Evolutionary conservation across 257 asterid genomes (phyloP), one percentile per base, ranked within the genome.

Genomic region (Mitragyna speciosa): DNA sequence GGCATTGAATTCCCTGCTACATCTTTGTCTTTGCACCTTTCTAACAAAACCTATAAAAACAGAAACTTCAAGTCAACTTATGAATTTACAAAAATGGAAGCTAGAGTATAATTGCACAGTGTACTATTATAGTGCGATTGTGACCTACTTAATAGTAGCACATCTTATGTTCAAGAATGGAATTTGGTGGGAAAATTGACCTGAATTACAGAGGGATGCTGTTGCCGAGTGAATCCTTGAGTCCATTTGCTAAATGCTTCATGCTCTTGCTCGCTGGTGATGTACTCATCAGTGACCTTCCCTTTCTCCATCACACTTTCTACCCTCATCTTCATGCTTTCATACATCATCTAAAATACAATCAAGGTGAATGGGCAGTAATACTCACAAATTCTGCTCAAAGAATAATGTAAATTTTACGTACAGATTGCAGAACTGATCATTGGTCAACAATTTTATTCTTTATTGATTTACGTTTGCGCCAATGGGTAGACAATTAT

Each of bases 191-290:
- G 59, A 10, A n/a, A 72, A 31, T 20, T 33, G 0, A 85, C 97
- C 92, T 90, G 91, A 82, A 91, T 79, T 20, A 93, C 26, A 3
- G 97, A 54, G 36, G 93, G 94, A 79, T 93, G 96, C 66, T 90
- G 68, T 45, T 86, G 83, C 14, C 82, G 54, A 36, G 91, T 85
- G 63, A 93, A 91, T 70, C 82, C 85, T 70, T 70, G 33, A 3
- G 75, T 84, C 90, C 89, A 87, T 83, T 78, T 76, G 67, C 69
- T 61, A 51, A 93, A 84, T 73, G 78, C 79, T 56, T 78, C 72
- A 71, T 11, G 81, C 56, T 63, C 84, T 70, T 84, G 51, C 28
- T 76, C 82, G 4, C 61, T 81, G 61, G n/a, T 76, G 70, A 83
- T 87, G 75, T 84, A 83, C 28, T 87, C 93, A 24, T 84, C 87